Evolutionary conservation across 2,329 filamentous ascomycete genomes (phyloP).

Genomic region (Curvularia lunata): DNA sequence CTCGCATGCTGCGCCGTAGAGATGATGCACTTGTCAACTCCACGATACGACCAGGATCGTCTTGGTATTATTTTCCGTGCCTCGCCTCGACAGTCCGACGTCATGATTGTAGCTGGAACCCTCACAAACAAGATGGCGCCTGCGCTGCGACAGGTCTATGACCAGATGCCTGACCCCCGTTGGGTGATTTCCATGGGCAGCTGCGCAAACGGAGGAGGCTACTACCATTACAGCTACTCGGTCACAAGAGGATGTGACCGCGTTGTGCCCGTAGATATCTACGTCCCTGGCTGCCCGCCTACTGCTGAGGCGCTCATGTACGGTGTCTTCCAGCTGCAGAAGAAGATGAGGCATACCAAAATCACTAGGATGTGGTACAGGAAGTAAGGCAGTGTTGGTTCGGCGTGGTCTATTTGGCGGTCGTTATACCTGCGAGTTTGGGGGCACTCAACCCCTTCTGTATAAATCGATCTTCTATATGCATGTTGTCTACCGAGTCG

Average conservation of each 20-base stretch:
- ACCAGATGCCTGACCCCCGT: slow-evolving; percentile 91
- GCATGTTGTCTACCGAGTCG: slow-evolving; percentile 14
- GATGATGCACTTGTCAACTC: slow-evolving; percentile 93
- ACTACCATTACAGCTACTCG: slow-evolving; percentile 86
- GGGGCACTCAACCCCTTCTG: slow-evolving; percentile 16
- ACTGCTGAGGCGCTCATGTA: slow-evolving; percentile 63
- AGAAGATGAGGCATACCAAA: slow-evolving; percentile 72
- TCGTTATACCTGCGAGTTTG: slow-evolving; percentile 31
- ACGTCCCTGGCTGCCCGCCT: slow-evolving; percentile 75
- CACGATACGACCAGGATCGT: slow-evolving; percentile 90
- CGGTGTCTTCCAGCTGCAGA: slow-evolving; percentile 77
- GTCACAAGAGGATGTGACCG: slow-evolving; percentile 79
- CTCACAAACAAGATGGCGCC: slow-evolving; percentile 97
- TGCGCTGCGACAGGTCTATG: slow-evolving; percentile 87
- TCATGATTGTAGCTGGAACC: slow-evolving; percentile 94
- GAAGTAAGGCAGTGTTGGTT: slow-evolving; percentile 47
- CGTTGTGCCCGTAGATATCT: slow-evolving; percentile 83
- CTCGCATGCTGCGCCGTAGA: slow-evolving; percentile 90
- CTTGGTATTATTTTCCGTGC: slow-evolving; percentile 92
- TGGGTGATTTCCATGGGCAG: slow-evolving; percentile 89
- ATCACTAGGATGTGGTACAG: slow-evolving; percentile 66
- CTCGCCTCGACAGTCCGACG: slow-evolving; percentile 86
- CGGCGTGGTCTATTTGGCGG: slow-evolving; percentile 21
- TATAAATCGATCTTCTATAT: slow-evolving; percentile 23
- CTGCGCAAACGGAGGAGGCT: slow-evolving; percentile 83